Base-by-base conservation (phyloP, 306 rosid genomes). In the Acacia confusa region DNA sequence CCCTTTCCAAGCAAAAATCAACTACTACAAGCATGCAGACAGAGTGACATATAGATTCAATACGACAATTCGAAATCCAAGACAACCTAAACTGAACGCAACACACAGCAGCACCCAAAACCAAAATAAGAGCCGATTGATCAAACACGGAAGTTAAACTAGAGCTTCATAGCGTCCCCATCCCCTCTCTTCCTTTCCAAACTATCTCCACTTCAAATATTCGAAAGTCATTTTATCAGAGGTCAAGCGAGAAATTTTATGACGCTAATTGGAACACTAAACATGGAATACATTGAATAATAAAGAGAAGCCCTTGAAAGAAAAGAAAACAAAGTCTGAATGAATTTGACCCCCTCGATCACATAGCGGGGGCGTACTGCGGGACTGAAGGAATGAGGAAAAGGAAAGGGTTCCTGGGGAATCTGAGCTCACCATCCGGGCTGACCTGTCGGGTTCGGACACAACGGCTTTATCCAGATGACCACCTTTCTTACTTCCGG, bases 11-110 rank as follows among this genome's bases (percentile, higher is more conserved):
- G 57, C 16, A 75, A 60, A 40, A 52, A 73, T 41, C 50, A 57
- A 82, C 36, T 24, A 72, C 17, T 20, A 67, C 4, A 48, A 11
- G 64, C 19, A 68, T 24, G 50, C 69, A 85, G 7, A 44, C 73
- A 81, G 9, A 57, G 38, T 40, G 73, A 65, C 36, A 78, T 22
- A 44, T 9, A 10, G 34, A 60, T 60, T 73, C 36, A 72, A 73
- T 36, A 47, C 12, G 41, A 74, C 6, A 60, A 60, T 75, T 77
- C 41, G 22, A 79, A 83, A 83, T 74, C 83, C 73, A 82, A 60
- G 79, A 14, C 44, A 25, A 38, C 60, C 76, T 25, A 75, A 67
- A 71, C 53, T 52, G 76, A 65, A 78, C 52, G 3, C 10, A 75
- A 32, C 9, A 40, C 14, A 28, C 45, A 27, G 28, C 14, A 30